Conservation (phyloP, 148 eudicot species). For the Rhododendron ovatum region DNA sequence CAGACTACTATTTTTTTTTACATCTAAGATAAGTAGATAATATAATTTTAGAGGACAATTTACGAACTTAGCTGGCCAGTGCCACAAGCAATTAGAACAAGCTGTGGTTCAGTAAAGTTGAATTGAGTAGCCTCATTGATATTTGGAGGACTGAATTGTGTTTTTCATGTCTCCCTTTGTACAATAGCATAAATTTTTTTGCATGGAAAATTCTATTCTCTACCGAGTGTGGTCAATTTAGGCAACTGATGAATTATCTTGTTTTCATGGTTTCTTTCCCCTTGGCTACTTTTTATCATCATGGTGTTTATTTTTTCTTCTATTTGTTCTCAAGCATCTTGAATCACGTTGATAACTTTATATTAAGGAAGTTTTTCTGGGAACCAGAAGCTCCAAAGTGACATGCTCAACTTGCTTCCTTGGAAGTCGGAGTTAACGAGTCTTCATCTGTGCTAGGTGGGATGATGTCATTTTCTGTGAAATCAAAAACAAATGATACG, state of each 20-base stretch:
- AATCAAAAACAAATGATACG: conserved; percentile 68
- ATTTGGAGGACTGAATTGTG: background rate
- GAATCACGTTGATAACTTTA: background rate
- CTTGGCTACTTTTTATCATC: background rate
- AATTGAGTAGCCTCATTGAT: background rate
- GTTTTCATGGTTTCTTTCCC: background rate
- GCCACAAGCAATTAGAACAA: background rate
- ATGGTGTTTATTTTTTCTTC: background rate
- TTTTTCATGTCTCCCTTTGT: background rate
- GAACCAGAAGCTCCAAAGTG: background rate
- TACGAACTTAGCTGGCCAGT: background rate
- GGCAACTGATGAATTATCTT: background rate
- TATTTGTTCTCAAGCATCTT: background rate
- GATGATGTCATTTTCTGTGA: conserved; percentile 89
- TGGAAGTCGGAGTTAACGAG: background rate
- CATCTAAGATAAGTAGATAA: background rate
- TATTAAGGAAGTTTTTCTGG: background rate
- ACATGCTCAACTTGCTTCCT: background rate
- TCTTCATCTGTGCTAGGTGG: conserved; percentile 53
- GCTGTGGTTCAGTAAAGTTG: background rate
- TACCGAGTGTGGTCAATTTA: background rate
- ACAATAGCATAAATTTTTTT: background rate
- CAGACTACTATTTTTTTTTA: background rate
- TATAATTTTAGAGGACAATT: background rate
- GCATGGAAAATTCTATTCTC: background rate